phyloP scores from a whole-genome alignment of 192 early-diverging fungal species.

The Backusella australiensis region DNA sequence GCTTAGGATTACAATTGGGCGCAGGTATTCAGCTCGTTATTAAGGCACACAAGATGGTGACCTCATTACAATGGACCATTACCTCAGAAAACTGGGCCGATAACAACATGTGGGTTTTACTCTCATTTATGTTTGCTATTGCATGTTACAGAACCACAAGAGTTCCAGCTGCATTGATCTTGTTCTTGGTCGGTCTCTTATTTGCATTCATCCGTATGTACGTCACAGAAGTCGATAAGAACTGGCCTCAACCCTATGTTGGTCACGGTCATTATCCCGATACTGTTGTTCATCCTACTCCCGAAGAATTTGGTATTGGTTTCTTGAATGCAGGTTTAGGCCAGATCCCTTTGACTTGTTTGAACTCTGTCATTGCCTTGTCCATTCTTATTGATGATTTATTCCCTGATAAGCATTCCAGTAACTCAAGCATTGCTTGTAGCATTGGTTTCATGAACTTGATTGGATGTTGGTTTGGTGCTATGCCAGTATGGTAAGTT shows the following conservation, averaged over 20 bases:
- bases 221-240: constrained; percentile 15
- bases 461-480: constrained; percentile 72
- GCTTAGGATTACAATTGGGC: constrained; percentile 64
- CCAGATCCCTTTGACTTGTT: constrained; percentile 81
- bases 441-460: constrained; percentile 81
- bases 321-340: constrained; percentile 83
- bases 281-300: constrained; percentile 54
- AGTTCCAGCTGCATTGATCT: constrained; percentile 65
- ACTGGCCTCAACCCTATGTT: constrained; percentile 31
- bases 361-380: constrained; percentile 86
- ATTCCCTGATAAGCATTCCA: constrained; percentile 64
- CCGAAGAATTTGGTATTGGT: constrained; percentile 64
- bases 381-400: constrained; percentile 75
- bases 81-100: constrained; percentile 62
- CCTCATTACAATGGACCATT: constrained; percentile 52
- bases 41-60: constrained; percentile 64
- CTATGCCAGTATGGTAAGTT: constrained; percentile 69
- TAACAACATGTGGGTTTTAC: constrained; percentile 70
- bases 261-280: constrained; percentile 57
- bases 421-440: constrained; percentile 51
- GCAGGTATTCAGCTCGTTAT: constrained; percentile 67
- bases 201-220: constrained; percentile 62
- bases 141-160: constrained; percentile 57
- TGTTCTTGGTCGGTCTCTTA: constrained; percentile 69
- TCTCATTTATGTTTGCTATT: constrained; percentile 68